A percentile compares a stretch with the other conserved stretches of the same genome.
Conservation (phyloP, 2,329 filamentous ascomycete genomes). For the Aphanocladium album region DNA sequence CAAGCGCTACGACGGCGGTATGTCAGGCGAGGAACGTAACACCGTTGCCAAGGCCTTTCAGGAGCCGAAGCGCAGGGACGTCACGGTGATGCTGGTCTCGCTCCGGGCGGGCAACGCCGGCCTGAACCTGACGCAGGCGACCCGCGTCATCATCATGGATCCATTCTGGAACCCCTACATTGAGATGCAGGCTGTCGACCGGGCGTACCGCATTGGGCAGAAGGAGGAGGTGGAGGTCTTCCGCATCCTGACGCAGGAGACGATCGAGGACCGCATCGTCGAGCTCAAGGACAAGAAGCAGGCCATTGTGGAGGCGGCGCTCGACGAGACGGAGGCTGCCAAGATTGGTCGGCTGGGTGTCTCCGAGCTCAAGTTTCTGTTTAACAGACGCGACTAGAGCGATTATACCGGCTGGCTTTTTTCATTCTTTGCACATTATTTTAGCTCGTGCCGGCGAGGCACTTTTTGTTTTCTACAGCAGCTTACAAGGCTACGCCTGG, state of each 20-base stretch:
- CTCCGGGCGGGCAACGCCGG: constrained; percentile 78
- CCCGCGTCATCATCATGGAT: constrained; percentile 83
- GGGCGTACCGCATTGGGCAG: constrained; percentile 85
- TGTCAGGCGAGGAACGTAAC: constrained; percentile 66
- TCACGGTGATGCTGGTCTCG: constrained; percentile 75
- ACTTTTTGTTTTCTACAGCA: too few species aligned
- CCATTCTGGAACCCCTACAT: constrained; percentile 95
- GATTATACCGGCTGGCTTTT: neutral
- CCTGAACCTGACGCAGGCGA: constrained; percentile 77
- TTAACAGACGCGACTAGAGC: constrained; percentile 35
- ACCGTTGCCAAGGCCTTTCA: constrained; percentile 62
- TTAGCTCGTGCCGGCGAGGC: neutral
- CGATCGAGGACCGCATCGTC: constrained; percentile 84
- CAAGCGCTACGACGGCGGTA: constrained; percentile 74
- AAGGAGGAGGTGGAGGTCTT: constrained; percentile 69
- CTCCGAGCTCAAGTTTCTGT: constrained; percentile 66
- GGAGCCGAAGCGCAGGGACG: constrained; percentile 48
- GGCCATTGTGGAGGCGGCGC: constrained; percentile 67
- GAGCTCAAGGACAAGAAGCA: constrained; percentile 74
- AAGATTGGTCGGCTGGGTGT: constrained; percentile 61
- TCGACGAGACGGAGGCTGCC: constrained; percentile 69
- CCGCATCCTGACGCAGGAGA: constrained; percentile 68
- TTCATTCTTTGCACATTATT: neutral
- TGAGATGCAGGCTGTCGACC: constrained; percentile 87
- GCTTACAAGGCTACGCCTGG: neutral